These are phyloP conservation scores for Oryza meridionalis DNA, from an alignment of 176 grass and related monocot species.

Conservation along the genomic window DNA sequence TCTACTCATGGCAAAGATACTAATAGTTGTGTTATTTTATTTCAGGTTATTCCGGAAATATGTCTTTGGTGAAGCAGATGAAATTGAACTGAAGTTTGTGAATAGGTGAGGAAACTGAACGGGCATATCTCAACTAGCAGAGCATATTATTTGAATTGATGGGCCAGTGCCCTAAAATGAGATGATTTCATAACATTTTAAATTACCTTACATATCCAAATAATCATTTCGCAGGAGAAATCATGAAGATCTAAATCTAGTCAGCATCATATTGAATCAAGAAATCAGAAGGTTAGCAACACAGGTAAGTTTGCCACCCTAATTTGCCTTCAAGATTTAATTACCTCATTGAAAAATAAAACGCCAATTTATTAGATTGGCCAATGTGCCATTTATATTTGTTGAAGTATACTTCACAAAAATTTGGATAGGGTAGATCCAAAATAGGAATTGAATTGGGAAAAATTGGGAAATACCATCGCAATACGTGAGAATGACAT, in stretches of 20 bases:
- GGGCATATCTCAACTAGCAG: constrained; percentile 4
- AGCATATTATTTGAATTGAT: constrained; percentile 28
- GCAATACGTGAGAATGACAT: no score
- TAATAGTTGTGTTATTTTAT: constrained; percentile 31
- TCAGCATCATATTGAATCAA: constrained; percentile 93
- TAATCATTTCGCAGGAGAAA: constrained; percentile 77
- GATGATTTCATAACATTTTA: background rate
- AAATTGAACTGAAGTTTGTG: constrained; percentile 99
- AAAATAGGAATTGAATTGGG: background rate
- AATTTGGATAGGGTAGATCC: background rate
- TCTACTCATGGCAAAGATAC: background rate
- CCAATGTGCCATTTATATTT: background rate
- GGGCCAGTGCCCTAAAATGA: constrained; percentile 1
- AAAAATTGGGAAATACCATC: no score
- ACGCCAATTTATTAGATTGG: background rate
- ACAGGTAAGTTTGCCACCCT: constrained; percentile 57
- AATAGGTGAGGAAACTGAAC: constrained; percentile 63
- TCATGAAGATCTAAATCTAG: constrained; percentile 83
- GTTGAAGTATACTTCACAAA: background rate
- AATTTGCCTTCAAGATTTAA: background rate
- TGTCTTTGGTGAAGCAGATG: constrained; percentile 97
- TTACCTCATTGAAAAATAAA: background rate
- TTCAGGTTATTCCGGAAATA: constrained; percentile 93
- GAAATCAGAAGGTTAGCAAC: constrained; percentile 96
- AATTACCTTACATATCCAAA: constrained; percentile 25